These are phyloP conservation scores for Geranium rotundifolium DNA, from an alignment of 345 rosid genomes.

Conservation along the genomic window DNA sequence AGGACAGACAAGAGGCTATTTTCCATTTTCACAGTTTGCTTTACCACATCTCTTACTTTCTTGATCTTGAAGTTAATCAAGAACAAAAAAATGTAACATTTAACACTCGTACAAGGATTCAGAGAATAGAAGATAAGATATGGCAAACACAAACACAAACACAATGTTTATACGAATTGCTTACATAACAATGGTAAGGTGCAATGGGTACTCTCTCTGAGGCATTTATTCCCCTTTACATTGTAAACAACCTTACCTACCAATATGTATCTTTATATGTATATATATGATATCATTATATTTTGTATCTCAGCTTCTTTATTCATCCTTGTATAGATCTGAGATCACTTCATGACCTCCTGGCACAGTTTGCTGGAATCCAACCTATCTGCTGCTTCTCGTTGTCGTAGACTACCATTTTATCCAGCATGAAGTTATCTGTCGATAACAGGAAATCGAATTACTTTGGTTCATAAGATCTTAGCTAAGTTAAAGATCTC, in stretches of 20 bases:
- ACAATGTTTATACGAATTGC: too few relatives aligned
- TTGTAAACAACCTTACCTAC: background rate
- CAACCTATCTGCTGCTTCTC: background rate
- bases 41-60: too few relatives aligned
- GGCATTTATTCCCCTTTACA: too few relatives aligned
- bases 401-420: background rate
- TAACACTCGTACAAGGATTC: too few relatives aligned
- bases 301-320: background rate
- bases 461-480: background rate
- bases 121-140: too few relatives aligned
- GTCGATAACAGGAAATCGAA: background rate
- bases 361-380: background rate
- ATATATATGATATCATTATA: too few relatives aligned
- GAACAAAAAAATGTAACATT: too few relatives aligned
- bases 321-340: too few relatives aligned
- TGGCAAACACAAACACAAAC: too few relatives aligned
- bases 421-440: constrained; percentile 20
- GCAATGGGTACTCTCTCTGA: background rate
- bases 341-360: background rate
- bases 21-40: too few relatives aligned
- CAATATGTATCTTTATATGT: background rate
- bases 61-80: too few relatives aligned
- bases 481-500: constrained; percentile 7
- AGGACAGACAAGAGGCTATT: too few relatives aligned
- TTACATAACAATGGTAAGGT: background rate